Conservation (phyloP, 139 green algal genomes). For the Eudorina sp. region DNA sequence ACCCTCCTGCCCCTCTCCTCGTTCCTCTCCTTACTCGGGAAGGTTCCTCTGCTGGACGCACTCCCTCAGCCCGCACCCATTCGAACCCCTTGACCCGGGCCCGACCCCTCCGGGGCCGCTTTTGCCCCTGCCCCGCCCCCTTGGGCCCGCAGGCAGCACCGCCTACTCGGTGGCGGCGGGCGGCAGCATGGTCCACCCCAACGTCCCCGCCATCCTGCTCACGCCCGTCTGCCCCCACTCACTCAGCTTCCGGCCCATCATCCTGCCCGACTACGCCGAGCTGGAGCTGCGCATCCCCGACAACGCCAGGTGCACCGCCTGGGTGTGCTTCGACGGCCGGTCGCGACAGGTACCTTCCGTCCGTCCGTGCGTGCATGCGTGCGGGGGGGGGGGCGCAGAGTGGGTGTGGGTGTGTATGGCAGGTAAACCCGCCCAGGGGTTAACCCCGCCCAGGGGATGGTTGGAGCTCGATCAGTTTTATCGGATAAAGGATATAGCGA, state of each 20-base stretch:
- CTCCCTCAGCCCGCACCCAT: too few relatives aligned
- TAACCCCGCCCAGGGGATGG: too few relatives aligned
- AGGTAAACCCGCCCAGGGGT: too few relatives aligned
- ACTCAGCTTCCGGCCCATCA: constrained; percentile 95
- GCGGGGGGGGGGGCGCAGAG: not conserved
- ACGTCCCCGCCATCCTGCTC: constrained; percentile 93
- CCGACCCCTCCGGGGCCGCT: too few relatives aligned
- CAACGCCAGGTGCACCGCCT: constrained; percentile 85
- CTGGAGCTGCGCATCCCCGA: constrained; percentile 85
- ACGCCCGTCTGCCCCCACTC: constrained; percentile 97
- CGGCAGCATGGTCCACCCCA: constrained; percentile 93
- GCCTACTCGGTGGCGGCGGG: constrained; percentile 96
- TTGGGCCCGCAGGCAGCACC: constrained; percentile 89
- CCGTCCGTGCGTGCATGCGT: not conserved
- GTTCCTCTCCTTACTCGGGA: too few relatives aligned
- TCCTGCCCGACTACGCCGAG: constrained; percentile 94
- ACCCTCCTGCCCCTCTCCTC: too few relatives aligned
- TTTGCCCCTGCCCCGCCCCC: too few relatives aligned
- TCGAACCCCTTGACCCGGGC: too few relatives aligned
- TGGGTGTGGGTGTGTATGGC: not conserved
- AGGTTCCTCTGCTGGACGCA: too few relatives aligned
- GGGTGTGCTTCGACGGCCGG: constrained; percentile 98
- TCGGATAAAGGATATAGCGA: too few relatives aligned
- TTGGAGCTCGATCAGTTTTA: too few relatives aligned
- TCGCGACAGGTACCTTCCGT: constrained; percentile 64